Conservation (phyloP, 352 stramenopile species). For the Phytophthora rubi region DNA sequence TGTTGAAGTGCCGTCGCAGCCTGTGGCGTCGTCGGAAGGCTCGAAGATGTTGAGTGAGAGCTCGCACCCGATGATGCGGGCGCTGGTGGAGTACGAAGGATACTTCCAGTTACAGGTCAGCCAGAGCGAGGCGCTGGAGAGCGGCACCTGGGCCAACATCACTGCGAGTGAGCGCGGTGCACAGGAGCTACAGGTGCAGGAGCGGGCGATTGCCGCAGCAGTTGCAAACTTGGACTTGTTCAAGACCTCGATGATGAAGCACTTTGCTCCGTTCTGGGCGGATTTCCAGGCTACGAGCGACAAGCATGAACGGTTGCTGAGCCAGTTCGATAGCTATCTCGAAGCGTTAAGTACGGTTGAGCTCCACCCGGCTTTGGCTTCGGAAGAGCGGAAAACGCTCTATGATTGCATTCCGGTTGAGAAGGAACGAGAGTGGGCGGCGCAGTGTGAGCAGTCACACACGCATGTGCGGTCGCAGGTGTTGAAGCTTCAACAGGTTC, state of each 20-base stretch:
- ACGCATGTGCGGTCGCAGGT: conserved; percentile 69
- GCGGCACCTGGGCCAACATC: conserved; percentile 61
- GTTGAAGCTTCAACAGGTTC: conserved; percentile 61
- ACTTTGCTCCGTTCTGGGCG: conserved; percentile 82
- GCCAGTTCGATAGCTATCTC: conserved; percentile 77
- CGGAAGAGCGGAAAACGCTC: conserved; percentile 66
- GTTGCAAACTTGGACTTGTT: conserved; percentile 85
- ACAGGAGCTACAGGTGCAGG: conserved; percentile 67
- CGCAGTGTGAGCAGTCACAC: conserved; percentile 83
- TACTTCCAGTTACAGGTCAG: conserved; percentile 82
- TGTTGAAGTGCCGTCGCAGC: conserved; percentile 61
- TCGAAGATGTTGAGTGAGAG: conserved; percentile 80
- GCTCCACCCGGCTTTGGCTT: conserved; percentile 71
- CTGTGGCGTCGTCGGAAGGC: conserved; percentile 64
- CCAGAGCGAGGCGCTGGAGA: conserved; percentile 71
- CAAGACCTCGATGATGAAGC: conserved; percentile 82
- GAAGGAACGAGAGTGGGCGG: conserved; percentile 79
- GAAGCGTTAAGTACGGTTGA: conserved; percentile 57
- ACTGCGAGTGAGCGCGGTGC: conserved; percentile 57
- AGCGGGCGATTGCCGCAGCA: conserved; percentile 73
- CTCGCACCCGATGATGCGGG: conserved; percentile 77
- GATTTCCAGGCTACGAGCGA: conserved; percentile 69
- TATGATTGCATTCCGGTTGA: conserved; percentile 85
- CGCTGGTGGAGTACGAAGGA: conserved; percentile 81
- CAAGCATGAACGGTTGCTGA: conserved; percentile 67